A percentile compares a stretch with the other conserved stretches of the same genome.
phyloP scores from a whole-genome alignment of 441 rosid species.

The Manihot esculenta region DNA sequence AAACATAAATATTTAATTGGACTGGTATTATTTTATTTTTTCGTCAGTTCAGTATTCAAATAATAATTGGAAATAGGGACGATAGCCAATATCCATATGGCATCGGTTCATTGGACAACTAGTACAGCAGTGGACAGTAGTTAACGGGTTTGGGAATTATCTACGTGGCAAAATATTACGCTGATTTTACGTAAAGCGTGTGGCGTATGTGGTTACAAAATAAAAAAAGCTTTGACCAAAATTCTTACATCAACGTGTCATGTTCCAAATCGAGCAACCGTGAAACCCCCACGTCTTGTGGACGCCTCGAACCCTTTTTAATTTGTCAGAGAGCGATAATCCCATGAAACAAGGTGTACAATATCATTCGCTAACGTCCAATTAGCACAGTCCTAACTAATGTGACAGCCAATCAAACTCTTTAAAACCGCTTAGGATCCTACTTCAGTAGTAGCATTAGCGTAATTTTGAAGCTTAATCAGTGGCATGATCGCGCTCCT shows the following conservation, averaged over 20 bases:
- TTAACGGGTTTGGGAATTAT: neutral
- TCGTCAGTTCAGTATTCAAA: no score
- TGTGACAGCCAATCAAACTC: neutral
- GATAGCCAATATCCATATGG: no score
- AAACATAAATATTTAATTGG: no score
- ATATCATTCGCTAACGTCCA: neutral
- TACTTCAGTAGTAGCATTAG: no score
- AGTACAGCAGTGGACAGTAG: no score
- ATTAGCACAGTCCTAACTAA: neutral
- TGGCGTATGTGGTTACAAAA: neutral
- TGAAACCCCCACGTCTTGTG: conserved; percentile 25
- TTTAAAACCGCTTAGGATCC: neutral
- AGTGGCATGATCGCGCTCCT: conserved; percentile 17
- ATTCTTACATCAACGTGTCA: conserved; percentile 16
- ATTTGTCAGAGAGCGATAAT: neutral
- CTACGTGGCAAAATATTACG: neutral
- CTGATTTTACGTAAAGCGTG: neutral
- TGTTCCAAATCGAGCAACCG: neutral
- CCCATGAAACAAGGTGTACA: neutral
- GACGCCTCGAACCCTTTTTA: conserved; percentile 14
- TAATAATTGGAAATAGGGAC: no score
- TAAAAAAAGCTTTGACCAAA: neutral
- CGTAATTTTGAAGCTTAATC: conserved; percentile 17
- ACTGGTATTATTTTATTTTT: no score
- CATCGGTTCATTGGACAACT: neutral